Percentiles rank a stretch among this genome's conserved stretches.
Evolutionary conservation across 306 rosid genomes (phyloP).

Genomic region (Sechiopsis laciniata): DNA sequence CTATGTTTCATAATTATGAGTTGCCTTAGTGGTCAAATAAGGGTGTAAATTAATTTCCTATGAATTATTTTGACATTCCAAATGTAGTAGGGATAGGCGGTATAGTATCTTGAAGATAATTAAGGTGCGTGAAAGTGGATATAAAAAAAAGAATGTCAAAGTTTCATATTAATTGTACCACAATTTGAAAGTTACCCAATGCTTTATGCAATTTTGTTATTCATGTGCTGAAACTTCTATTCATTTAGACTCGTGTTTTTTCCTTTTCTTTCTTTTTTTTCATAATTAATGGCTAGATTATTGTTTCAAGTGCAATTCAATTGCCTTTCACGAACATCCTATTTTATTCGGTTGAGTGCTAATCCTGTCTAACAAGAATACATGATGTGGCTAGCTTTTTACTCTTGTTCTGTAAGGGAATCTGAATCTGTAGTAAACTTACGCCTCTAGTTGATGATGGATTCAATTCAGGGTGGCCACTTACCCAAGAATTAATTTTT

Average conservation of each 20-base stretch:
- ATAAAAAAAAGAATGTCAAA: too few species aligned
- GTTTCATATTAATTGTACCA: not conserved
- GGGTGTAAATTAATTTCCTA: too few species aligned
- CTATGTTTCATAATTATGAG: not conserved
- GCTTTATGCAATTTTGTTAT: not conserved
- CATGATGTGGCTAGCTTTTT: not conserved
- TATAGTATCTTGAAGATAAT: too few species aligned
- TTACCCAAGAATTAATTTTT: too few species aligned
- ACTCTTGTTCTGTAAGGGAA: not conserved
- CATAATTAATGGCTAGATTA: not conserved
- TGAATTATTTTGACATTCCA: too few species aligned
- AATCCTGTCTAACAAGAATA: not conserved
- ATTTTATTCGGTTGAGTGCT: not conserved
- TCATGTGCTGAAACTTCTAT: not conserved
- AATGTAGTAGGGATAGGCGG: too few species aligned
- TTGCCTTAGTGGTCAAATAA: too few species aligned
- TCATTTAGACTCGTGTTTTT: not conserved
- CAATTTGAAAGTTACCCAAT: not conserved
- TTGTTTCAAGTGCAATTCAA: not conserved
- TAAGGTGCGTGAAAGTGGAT: too few species aligned
- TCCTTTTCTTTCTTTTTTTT: not conserved
- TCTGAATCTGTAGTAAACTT: not conserved
- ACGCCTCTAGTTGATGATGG: not conserved
- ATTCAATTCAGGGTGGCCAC: too few species aligned
- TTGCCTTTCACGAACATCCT: not conserved